These are phyloP conservation scores for Alternaria viburni DNA, from an alignment of 2,329 filamentous ascomycete species.

Conservation along the genomic window DNA sequence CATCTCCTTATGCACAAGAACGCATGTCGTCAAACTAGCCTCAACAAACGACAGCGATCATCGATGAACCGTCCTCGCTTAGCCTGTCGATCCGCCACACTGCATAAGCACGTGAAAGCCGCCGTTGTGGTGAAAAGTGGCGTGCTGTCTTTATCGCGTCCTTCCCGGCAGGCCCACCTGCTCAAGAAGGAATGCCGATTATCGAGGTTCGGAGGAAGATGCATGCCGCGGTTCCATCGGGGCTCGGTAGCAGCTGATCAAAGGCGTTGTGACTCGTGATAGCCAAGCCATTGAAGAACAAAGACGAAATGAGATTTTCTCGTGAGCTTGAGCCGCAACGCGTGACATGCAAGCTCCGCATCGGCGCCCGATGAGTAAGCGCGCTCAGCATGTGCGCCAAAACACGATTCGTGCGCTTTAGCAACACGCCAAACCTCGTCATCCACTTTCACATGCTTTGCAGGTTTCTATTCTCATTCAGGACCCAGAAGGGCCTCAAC, in stretches of 20 bases:
- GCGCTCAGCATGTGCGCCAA: slow-evolving; percentile 1
- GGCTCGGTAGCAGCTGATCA: slow-evolving; percentile 17
- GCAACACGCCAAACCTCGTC: neutral
- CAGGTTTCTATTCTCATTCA: neutral
- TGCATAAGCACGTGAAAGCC: slow-evolving; percentile 26
- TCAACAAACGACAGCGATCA: slow-evolving; percentile 19
- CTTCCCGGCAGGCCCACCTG: slow-evolving; percentile 8
- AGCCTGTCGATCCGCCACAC: slow-evolving; percentile 12
- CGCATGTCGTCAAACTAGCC: slow-evolving; percentile 21
- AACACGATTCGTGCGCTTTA: slow-evolving; percentile 13
- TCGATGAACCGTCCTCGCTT: slow-evolving; percentile 17
- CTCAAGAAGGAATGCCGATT: slow-evolving; percentile 10
- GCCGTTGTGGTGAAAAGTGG: slow-evolving; percentile 11
- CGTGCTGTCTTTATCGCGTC: slow-evolving; percentile 5
- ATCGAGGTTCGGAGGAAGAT: slow-evolving; percentile 6
- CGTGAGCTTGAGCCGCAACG: slow-evolving; percentile 17
- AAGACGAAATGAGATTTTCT: neutral
- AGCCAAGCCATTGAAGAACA: slow-evolving; percentile 2
- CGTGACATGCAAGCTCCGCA: neutral
- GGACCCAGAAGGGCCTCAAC: slow-evolving; percentile 14
- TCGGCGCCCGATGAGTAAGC: slow-evolving; percentile 13
- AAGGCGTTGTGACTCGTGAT: neutral
- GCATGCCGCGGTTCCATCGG: slow-evolving; percentile 14
- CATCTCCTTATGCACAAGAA: slow-evolving; percentile 3
- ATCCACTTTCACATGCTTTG: slow-evolving; percentile 28